Percentiles rank a stretch among this genome's conserved stretches.
Conservation (phyloP, 1,284 basidiomycete species). For the Ganoderma lingzhi region DNA sequence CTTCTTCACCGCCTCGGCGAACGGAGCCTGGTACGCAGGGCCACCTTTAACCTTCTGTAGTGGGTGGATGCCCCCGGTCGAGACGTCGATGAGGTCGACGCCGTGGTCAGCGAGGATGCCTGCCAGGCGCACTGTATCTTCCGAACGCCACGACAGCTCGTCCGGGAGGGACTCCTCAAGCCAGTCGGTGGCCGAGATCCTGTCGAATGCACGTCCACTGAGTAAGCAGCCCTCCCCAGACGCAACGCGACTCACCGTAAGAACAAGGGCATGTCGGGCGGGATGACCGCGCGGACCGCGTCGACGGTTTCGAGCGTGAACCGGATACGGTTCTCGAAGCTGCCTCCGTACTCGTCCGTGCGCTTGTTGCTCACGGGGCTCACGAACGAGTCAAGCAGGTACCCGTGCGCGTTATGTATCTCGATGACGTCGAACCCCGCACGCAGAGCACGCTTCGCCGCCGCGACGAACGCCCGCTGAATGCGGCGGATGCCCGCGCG, state of each 20-base stretch:
- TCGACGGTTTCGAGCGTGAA: constrained; percentile 52
- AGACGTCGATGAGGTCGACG: constrained; percentile 66
- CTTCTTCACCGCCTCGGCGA: constrained; percentile 60
- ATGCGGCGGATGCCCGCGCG: constrained; percentile 62
- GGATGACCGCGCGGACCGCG: constrained; percentile 44
- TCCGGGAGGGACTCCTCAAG: constrained; percentile 55
- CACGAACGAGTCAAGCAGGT: constrained; percentile 61
- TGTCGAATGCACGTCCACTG: constrained; percentile 40
- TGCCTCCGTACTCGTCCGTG: constrained; percentile 79
- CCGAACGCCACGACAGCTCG: constrained; percentile 57
- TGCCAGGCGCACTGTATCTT: constrained; percentile 61
- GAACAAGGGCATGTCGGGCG: constrained; percentile 35
- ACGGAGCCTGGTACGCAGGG: constrained; percentile 57
- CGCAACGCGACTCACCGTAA: constrained; percentile 43
- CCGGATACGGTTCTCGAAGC: constrained; percentile 73
- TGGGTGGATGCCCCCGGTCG: constrained; percentile 56
- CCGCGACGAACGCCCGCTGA: constrained; percentile 65
- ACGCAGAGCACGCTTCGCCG: constrained; percentile 61
- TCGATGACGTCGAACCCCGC: constrained; percentile 49
- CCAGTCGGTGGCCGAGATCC: constrained; percentile 64
- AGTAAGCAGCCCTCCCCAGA: background rate
- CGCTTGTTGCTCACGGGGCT: constrained; percentile 74
- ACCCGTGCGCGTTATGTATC: constrained; percentile 68
- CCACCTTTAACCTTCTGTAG: constrained; percentile 41
- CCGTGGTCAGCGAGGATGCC: constrained; percentile 59